Base-by-base conservation (phyloP, 257 asterid genomes). In the Cynanchum wilfordii region DNA sequence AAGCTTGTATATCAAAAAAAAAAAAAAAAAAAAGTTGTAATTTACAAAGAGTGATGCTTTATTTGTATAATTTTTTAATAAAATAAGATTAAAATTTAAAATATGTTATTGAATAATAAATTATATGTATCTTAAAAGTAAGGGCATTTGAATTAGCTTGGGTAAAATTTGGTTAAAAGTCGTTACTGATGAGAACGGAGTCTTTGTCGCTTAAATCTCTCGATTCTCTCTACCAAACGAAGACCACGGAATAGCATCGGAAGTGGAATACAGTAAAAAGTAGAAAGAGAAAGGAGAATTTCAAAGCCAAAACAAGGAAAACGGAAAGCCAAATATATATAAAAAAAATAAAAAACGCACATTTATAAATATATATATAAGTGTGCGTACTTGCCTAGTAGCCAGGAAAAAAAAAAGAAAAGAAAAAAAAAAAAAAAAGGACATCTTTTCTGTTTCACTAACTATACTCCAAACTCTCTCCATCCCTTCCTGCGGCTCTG, bases 231-330 rank as follows among this genome's bases (percentile, higher is more conserved):
- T 56, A 47, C 66, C 74, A 69, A 75, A 66, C 79, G 52, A 42
- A 56, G 51, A 50, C 64, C 68, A 68, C 56, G 54, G 72, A 79
- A 78, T 77, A 76, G 80, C 75, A 77, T 72, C 77, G 67, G 15
- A 10, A 80, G 82, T 83, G 86, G 81, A 83, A 56, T 68, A 77
- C 82, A 75, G 80, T 72, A 73, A 77, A 77, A 74, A 75, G 68
- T 13, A 68, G 47, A 49, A 33, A 68, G 70, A 68, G 71, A 68
- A 52, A 76, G 72, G 68, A 74, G 69, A 76, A 79, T 56, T 73
- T 71, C 71, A 75, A 63, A 77, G 19, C 62, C 15, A 60, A 66
- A 72, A 65, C 0, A 24, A 38, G 29, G n/a, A 13, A 59, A 57
- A n/a, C 10, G 3, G 9, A n/a, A 24, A 22, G 3, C 3, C 29